Evolutionary conservation across 2,329 filamentous ascomycete species (phyloP).

Genomic region (Fusarium sambucinum): DNA sequence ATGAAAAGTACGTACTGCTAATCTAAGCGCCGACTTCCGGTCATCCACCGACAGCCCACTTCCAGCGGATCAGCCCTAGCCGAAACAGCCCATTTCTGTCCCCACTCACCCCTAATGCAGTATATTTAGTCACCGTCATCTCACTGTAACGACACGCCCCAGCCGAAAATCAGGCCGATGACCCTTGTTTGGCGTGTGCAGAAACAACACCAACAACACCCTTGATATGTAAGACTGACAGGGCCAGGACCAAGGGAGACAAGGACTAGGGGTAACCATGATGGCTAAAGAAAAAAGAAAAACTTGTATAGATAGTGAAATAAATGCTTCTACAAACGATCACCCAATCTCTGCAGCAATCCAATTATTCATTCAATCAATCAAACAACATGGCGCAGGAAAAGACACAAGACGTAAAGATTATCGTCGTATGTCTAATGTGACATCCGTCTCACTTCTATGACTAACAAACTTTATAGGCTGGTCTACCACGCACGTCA

Average conservation of each 20-base stretch:
- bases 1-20: too few relatives aligned
- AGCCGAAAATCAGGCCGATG: background rate
- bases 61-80: slow-evolving; percentile 13
- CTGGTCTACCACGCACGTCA: slow-evolving; percentile 33
- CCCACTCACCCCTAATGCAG: background rate
- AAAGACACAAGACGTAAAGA: slow-evolving; percentile 19
- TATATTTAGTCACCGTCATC: background rate
- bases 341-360: background rate
- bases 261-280: background rate
- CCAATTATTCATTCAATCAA: background rate
- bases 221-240: background rate
- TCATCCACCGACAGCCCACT: background rate
- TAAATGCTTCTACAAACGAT: background rate
- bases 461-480: slow-evolving; percentile 3
- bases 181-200: background rate
- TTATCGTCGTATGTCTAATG: slow-evolving; percentile 31
- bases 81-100: slow-evolving; percentile 9
- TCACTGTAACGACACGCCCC: slow-evolving; percentile 7
- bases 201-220: background rate
- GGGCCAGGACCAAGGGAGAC: background rate
- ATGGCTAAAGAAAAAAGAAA: background rate
- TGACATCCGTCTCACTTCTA: background rate
- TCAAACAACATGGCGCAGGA: slow-evolving; percentile 12
- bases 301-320: slow-evolving; percentile 17
- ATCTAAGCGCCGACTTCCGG: background rate